phyloP scores from a whole-genome alignment of 2,329 filamentous ascomycete species.

The Metarhizium robertsii region DNA sequence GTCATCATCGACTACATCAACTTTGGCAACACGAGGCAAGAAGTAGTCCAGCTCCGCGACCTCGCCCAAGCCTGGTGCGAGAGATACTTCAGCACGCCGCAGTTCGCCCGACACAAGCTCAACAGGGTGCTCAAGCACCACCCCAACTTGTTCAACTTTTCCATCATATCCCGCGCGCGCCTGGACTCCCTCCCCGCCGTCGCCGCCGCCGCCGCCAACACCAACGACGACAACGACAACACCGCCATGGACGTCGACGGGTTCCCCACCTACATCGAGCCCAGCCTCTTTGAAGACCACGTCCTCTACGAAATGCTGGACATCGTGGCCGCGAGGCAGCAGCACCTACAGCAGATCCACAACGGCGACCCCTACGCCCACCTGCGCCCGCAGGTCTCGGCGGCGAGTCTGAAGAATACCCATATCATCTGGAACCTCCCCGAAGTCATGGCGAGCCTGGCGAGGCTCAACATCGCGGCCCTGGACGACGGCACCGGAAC shows the following conservation, averaged over 20 bases:
- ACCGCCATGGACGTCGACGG: neutral
- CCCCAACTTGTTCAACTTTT: slow-evolving; percentile 3
- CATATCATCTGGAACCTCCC: neutral
- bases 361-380: neutral
- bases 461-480: neutral
- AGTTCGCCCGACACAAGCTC: neutral
- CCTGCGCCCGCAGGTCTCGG: neutral
- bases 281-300: neutral
- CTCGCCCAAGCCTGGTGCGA: slow-evolving; percentile 3
- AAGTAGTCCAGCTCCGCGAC: neutral
- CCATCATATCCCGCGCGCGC: neutral
- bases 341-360: no score
- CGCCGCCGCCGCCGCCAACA: no score
- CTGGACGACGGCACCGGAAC: neutral
- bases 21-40: slow-evolving; percentile 8
- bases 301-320: neutral
- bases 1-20: slow-evolving; percentile 20
- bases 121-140: neutral
- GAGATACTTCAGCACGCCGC: neutral
- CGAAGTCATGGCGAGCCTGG: neutral
- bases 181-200: neutral
- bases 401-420: neutral
- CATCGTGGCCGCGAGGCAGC: neutral
- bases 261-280: neutral
- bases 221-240: neutral